Evolutionary conservation across 805 yeast genomes (phyloP).

Genomic region (Pichia rugopelliculosa): DNA sequence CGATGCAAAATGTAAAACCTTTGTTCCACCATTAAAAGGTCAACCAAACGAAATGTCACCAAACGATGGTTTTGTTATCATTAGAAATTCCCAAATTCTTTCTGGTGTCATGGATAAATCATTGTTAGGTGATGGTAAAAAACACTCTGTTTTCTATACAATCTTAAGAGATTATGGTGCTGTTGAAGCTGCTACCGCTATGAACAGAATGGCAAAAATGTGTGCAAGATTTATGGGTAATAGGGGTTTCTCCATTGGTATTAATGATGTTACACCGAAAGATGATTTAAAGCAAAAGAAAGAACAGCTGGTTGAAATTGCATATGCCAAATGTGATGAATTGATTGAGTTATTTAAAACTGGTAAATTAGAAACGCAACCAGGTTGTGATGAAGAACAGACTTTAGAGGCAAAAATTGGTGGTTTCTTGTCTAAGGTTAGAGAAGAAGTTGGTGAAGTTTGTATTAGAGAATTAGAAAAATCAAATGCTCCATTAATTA

Average conservation of each 20-base stretch:
- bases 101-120: conserved; percentile 97
- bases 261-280: conserved; percentile 95
- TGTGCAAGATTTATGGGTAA: conserved; percentile 94
- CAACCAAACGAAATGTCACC: conserved; percentile 93
- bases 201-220: conserved; percentile 99
- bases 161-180: conserved; percentile 96
- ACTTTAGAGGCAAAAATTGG: conserved; percentile 97
- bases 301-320: conserved; percentile 83
- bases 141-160: conserved; percentile 92
- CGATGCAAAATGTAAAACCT: conserved; percentile 93
- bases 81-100: conserved; percentile 81
- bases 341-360: conserved; percentile 68
- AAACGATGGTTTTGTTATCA: conserved; percentile 89
- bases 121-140: conserved; percentile 94
- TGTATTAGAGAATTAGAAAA: conserved; percentile 88
- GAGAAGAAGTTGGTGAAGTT: conserved; percentile 98
- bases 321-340: conserved; percentile 87
- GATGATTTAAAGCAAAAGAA: conserved; percentile 64
- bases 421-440: conserved; percentile 89
- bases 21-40: conserved; percentile 62
- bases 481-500: conserved; percentile 90
- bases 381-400: conserved; percentile 98
- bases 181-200: conserved; percentile 87
- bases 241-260: conserved; percentile 95
- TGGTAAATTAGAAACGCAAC: conserved; percentile 94